Conservation (phyloP, 805 yeast species). For the Barnettozyma botsteinii region DNA sequence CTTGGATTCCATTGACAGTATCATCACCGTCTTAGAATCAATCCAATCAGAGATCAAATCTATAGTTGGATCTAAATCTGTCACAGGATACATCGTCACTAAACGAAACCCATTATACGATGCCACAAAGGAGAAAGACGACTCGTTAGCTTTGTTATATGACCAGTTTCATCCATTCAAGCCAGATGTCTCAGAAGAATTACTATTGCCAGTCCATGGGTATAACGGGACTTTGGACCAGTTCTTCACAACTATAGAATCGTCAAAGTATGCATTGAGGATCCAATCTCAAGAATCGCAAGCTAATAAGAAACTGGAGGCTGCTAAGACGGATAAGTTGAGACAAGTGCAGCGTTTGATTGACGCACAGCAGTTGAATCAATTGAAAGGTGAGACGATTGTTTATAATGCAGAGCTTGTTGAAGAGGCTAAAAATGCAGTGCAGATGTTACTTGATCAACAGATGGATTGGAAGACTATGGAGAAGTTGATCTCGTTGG, state of each 20-base stretch:
- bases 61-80: conserved; percentile 32
- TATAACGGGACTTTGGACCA: conserved; percentile 79
- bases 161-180: conserved; percentile 69
- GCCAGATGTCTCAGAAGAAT: conserved; percentile 35
- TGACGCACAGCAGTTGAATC: conserved; percentile 57
- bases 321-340: conserved; percentile 68
- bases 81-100: conserved; percentile 58
- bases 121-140: conserved; percentile 34
- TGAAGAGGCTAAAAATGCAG: conserved; percentile 63
- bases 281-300: conserved; percentile 72
- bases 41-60: conserved; percentile 40
- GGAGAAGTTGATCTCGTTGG: conserved; percentile 65
- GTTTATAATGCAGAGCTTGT: conserved; percentile 64
- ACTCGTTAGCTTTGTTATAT: conserved; percentile 40
- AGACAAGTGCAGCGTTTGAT: conserved; percentile 62
- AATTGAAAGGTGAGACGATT: conserved; percentile 66
- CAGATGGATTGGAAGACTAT: conserved; percentile 94
- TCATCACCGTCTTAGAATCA: conserved; percentile 39
- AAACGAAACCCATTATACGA: conserved; percentile 50
- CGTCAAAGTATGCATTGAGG: conserved; percentile 67
- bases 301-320: conserved; percentile 68
- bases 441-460: conserved; percentile 63
- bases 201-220: conserved; percentile 46
- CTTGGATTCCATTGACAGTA: conserved; percentile 22
- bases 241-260: conserved; percentile 80